Evolutionary conservation across 1,284 basidiomycete genomes (phyloP), one percentile per base, ranked within the genome.

Genomic region (Apiotrichum sp.): DNA sequence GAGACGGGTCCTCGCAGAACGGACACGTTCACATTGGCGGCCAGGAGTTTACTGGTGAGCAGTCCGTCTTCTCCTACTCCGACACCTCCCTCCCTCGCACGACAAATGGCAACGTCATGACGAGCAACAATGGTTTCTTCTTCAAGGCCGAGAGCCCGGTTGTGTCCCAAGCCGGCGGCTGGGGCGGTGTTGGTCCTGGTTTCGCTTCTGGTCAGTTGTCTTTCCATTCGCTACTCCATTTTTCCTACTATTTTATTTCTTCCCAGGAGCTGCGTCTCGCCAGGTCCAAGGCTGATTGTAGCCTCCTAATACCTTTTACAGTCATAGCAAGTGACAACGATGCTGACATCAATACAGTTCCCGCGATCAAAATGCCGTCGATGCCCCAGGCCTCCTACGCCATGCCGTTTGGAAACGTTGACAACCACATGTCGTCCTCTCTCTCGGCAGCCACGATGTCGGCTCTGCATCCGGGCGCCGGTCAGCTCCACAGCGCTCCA

Each of bases 401-500:
- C n/a, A 50, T 65, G 56, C 64, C 64, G 11, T 61, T 62, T 42
- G 61, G 67, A 4, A 58, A 63, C 2, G 56, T 69, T 4, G 61
- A 61, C 34, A 48, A 54, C 10, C 41, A 52, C 45, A 54, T 57
- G 38, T 36, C 50, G 3, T 55, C 55, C 4, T 53, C 53, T 9
- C 41, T 57, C 51, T 42, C 57, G 11, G 35, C 55, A 7, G 16
- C 55, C 33, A 11, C 49, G 44, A 53, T 53, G 47, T 50, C 49
- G 33, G 49, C 47, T 13, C 42, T 50, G 10, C 41, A 43, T 16
- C 36, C 35, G 8, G 33, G 6, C 16, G 16, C 38, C 9, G 54
- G 42, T 1, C 66, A 66, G 22, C 59, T 73, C 6, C 68, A 71
- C 50, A 65, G 61, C 22, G 68, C 69, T 7, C 71, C 72, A 1